Conservation (phyloP, 2,329 filamentous ascomycete genomes). For the Colletotrichum sp. region DNA sequence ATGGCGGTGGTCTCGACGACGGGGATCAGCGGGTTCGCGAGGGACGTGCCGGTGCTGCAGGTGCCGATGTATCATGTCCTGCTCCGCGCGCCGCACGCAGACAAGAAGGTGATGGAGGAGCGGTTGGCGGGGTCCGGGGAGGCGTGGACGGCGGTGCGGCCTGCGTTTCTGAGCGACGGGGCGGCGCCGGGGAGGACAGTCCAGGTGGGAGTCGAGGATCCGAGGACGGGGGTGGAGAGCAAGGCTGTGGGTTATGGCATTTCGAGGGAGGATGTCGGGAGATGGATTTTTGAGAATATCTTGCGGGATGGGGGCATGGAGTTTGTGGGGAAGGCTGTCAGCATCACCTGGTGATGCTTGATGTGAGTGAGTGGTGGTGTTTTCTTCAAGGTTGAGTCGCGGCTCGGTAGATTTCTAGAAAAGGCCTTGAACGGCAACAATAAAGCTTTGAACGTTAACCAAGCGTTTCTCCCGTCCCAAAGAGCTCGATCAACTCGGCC, state of each 20-base stretch:
- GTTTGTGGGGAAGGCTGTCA: slow-evolving; percentile 40
- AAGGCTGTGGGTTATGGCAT: slow-evolving; percentile 52
- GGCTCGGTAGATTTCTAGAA: neutral
- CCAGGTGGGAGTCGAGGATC: slow-evolving; percentile 45
- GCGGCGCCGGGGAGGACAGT: slow-evolving; percentile 28
- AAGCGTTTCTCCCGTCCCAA: neutral
- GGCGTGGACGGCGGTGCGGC: slow-evolving; percentile 41
- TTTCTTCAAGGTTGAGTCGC: neutral
- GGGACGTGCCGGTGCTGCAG: slow-evolving; percentile 49
- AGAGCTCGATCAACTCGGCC: neutral
- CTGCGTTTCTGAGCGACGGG: slow-evolving; percentile 39
- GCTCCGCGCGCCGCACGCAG: slow-evolving; percentile 47
- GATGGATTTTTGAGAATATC: slow-evolving; percentile 50
- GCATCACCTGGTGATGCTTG: slow-evolving; percentile 37
- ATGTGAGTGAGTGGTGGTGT: neutral
- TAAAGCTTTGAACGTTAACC: neutral
- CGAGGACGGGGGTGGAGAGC: slow-evolving; percentile 33
- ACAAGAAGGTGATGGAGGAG: slow-evolving; percentile 54
- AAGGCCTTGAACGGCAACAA: neutral
- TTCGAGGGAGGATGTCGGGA: slow-evolving; percentile 50
- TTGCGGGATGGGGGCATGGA: slow-evolving; percentile 27
- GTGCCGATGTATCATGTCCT: slow-evolving; percentile 48
- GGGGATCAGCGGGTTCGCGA: slow-evolving; percentile 38
- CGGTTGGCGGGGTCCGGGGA: slow-evolving; percentile 31
- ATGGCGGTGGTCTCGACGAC: slow-evolving; percentile 43